Evolutionary conservation across 768 basidiomycete species (phyloP), one percentile per base, ranked within the genome.

Genomic region (Lactarius hengduanensis): DNA sequence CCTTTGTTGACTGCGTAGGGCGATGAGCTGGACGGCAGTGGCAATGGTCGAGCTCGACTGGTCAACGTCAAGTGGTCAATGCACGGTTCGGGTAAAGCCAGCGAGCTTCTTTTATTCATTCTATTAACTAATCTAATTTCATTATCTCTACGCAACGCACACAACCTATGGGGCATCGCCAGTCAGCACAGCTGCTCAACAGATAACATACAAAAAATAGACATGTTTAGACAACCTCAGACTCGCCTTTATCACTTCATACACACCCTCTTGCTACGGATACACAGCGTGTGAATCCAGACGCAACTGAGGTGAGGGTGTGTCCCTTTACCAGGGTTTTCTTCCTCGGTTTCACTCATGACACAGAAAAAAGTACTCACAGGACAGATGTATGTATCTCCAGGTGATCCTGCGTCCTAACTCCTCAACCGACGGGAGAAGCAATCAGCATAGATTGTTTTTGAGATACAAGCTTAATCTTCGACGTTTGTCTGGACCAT

Each of bases 381-480:
- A 5, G 47, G 2, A 5, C 68, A 70, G 65, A 80, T 91, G 86
- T 90, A 76, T 82, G 80, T 85, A 76, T 76, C 89, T 84, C 90
- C 89, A 92, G 91, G 91, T 93, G 87, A 88, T 93, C 91, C 86
- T 82, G 91, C 91, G 80, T 93, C 91, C 88, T 91, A 28, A 78
- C 88, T 82, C 84, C 91, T 93, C 91, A 77, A 93, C 91, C 91
- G 84, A 76, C 74, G 91, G 91, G 91, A 93, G 83, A 80, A 86
- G 84, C 90, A 80, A 83, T 91, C 91, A 86, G 91, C 91, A 86
- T 84, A 87, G 90, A 92, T 83, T 92, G 91, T 93, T 92, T 93
- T 92, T 84, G 89, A 90, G 89, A 80, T 74, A 78, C 79, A 78
- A 76, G 71, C 74, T 79, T 76, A 59, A 61, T 92, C 89, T 91